Evolutionary conservation across 768 basidiomycete genomes (phyloP).

Genomic region (Mycena latifolia): DNA sequence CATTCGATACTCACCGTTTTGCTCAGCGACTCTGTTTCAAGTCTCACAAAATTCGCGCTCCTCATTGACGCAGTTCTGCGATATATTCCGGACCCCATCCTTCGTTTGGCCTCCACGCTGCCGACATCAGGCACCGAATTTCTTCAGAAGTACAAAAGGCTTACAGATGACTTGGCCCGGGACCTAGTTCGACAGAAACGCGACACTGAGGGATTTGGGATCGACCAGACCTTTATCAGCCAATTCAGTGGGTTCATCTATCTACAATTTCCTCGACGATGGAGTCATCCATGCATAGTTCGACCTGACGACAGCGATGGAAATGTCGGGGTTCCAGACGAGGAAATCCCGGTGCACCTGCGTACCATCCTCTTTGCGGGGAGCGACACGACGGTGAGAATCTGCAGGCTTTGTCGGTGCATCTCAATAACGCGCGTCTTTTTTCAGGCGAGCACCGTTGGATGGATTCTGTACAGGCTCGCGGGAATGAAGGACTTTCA

Average conservation of each 20-base stretch:
- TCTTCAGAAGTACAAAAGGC: not conserved
- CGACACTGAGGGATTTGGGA: not conserved
- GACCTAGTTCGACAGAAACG: constrained; percentile 1
- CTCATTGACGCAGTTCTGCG: not conserved
- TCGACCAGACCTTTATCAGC: not conserved
- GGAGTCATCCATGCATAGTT: too few species aligned
- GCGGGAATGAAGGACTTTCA: constrained; percentile 8
- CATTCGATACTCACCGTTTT: not conserved
- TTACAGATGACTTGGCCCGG: constrained; percentile 4
- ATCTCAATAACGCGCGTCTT: not conserved
- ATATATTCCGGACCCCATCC: constrained; percentile 7
- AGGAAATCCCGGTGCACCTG: constrained; percentile 7
- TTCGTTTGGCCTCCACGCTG: not conserved
- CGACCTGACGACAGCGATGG: too few species aligned
- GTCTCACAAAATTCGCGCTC: not conserved
- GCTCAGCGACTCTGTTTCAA: constrained; percentile 1
- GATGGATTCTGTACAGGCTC: constrained; percentile 13
- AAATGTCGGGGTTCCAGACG: not conserved
- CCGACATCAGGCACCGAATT: not conserved
- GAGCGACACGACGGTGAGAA: constrained; percentile 3
- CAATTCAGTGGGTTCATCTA: not conserved
- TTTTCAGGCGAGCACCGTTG: not conserved
- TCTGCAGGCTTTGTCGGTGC: too few species aligned
- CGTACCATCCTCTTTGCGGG: constrained; percentile 5
- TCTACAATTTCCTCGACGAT: too few species aligned